phyloP scores from a whole-genome alignment of 257 asterid genomes.

The Scutellaria baicalensis region DNA sequence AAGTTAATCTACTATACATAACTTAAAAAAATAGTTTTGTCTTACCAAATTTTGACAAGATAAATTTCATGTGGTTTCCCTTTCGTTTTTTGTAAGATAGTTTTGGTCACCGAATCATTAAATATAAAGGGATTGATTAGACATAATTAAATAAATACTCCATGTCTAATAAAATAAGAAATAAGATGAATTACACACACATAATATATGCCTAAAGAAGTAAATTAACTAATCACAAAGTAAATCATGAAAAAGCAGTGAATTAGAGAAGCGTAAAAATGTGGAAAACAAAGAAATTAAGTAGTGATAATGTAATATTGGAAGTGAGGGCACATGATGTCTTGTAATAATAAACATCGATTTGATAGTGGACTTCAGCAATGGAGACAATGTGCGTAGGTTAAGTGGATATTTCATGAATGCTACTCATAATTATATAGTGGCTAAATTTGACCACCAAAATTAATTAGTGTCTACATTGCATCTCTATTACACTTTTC shows the following conservation, averaged over 20 bases:
- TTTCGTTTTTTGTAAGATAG: no score
- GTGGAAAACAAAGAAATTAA: slow-evolving; percentile 7
- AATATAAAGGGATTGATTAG: no score
- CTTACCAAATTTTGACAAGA: no score
- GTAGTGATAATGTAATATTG: slow-evolving; percentile 7
- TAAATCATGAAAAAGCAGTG: neutral
- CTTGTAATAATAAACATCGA: neutral
- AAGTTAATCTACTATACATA: no score
- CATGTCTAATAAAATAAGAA: no score
- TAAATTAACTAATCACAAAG: neutral
- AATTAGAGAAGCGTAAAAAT: neutral
- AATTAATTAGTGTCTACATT: slow-evolving; percentile 12
- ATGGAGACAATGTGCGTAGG: slow-evolving; percentile 8
- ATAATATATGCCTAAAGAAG: no score
- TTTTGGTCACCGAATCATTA: no score
- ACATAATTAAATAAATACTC: no score
- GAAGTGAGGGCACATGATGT: slow-evolving; percentile 24
- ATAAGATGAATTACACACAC: no score
- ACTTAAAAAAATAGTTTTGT: no score
- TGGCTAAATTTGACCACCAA: slow-evolving; percentile 29
- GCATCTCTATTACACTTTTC: neutral
- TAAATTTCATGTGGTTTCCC: no score
- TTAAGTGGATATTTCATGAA: slow-evolving; percentile 19
- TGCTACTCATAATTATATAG: slow-evolving; percentile 23
- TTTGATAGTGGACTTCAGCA: neutral